A percentile compares a stretch with the other conserved stretches of the same genome.
phyloP scores from a whole-genome alignment of 169 alveolate genomes.

The Eimeria sp. region DNA sequence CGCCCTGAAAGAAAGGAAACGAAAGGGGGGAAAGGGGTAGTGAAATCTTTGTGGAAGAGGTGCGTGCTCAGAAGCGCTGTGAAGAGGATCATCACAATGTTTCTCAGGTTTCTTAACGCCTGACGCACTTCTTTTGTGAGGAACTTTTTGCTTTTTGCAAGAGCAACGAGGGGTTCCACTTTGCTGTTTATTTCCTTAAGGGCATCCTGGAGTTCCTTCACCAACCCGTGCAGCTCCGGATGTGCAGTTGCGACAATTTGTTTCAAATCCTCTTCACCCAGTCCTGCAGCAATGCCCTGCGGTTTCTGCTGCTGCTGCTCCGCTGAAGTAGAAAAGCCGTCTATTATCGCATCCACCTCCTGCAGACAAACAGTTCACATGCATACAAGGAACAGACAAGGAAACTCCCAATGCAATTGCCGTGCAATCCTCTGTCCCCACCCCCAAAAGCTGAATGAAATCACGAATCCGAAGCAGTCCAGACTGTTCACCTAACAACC shows the following conservation, averaged over 20 bases:
- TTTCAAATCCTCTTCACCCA: constrained; percentile 35
- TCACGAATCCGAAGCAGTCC: neutral
- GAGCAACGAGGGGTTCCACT: constrained; percentile 82
- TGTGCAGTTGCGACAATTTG: constrained; percentile 77
- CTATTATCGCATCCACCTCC: constrained; percentile 68
- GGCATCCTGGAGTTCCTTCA: constrained; percentile 85
- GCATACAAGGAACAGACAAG: too few species aligned
- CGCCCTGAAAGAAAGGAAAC: constrained; percentile 84
- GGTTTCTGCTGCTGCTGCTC: constrained; percentile 49
- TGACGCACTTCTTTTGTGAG: constrained; percentile 86
- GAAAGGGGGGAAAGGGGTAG: neutral
- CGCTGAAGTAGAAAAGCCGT: constrained; percentile 30
- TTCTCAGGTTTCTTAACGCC: neutral
- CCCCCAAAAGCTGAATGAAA: neutral
- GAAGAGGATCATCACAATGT: neutral
- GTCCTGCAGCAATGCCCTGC: constrained; percentile 24
- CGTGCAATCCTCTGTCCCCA: neutral
- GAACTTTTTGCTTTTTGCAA: constrained; percentile 77
- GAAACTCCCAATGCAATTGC: neutral
- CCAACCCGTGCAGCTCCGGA: constrained; percentile 85
- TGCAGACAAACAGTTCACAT: neutral
- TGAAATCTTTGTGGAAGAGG: neutral
- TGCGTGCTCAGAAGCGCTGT: neutral
- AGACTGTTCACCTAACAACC: neutral
- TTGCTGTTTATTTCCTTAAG: constrained; percentile 84